Percentiles rank a stretch among this genome's conserved stretches.
Conservation (phyloP, 2,329 filamentous ascomycete genomes). For the Cladosporium colombiae region DNA sequence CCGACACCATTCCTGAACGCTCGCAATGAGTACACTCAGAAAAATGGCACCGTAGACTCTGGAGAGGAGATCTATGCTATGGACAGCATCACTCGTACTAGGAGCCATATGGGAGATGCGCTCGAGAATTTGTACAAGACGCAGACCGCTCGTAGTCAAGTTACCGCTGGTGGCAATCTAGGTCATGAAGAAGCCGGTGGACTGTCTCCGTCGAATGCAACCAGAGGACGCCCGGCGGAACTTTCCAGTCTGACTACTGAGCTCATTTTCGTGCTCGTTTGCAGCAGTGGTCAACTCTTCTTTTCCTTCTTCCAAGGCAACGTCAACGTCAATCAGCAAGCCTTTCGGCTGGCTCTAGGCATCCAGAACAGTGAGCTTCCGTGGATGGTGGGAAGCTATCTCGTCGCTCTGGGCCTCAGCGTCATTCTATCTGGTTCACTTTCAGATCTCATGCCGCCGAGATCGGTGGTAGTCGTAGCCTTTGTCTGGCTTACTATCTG, state of each 20-base stretch:
- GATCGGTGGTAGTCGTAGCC: conserved; percentile 45
- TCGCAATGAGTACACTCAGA: background rate
- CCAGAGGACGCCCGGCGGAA: conserved; percentile 38
- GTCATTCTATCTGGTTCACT: conserved; percentile 44
- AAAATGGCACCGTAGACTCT: background rate
- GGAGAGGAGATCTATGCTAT: conserved; percentile 14
- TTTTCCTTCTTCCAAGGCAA: conserved; percentile 47
- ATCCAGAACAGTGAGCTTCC: conserved; percentile 44
- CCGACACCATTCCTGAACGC: conserved; percentile 13
- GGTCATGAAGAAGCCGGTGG: background rate
- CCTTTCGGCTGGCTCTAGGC: conserved; percentile 41
- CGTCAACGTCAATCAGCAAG: conserved; percentile 43
- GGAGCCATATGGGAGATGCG: conserved; percentile 20
- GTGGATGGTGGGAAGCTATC: conserved; percentile 47
- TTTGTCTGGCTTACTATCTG: conserved; percentile 46
- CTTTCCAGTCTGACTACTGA: conserved; percentile 44
- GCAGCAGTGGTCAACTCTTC: conserved; percentile 46
- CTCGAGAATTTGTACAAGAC: conserved; percentile 18
- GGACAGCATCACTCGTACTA: conserved; percentile 12
- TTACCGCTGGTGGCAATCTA: background rate
- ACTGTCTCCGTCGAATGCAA: background rate
- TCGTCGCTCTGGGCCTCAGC: conserved; percentile 45
- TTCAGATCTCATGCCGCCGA: conserved; percentile 45
- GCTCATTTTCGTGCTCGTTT: conserved; percentile 45
- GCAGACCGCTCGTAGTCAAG: conserved; percentile 13